Evolutionary conservation across 2,329 filamentous ascomycete genomes (phyloP).

Genomic region (Pseudogymnoascus sp.): DNA sequence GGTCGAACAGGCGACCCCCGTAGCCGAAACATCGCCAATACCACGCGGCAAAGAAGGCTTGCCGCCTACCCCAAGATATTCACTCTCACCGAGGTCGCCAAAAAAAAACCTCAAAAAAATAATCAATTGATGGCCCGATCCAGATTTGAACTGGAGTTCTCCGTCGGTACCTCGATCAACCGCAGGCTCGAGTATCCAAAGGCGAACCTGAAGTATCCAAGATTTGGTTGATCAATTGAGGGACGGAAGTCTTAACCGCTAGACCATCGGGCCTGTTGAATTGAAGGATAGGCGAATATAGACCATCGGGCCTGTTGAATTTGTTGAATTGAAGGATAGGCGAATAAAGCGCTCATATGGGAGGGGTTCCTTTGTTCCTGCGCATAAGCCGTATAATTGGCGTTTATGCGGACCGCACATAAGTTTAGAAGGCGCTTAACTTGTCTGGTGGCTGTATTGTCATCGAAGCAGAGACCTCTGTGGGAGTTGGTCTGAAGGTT

Average conservation of each 20-base stretch:
- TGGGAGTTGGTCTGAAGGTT: too few species aligned
- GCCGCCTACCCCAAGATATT: not conserved
- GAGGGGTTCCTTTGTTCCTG: not conserved
- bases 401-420: too few species aligned
- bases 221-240: not conserved
- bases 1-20: too few species aligned
- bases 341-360: not conserved
- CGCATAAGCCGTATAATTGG: too few species aligned
- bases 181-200: not conserved
- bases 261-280: not conserved
- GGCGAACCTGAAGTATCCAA: not conserved
- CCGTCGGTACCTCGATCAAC: not conserved
- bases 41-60: too few species aligned
- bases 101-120: not conserved
- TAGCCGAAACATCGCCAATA: too few species aligned
- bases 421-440: too few species aligned
- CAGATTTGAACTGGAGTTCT: constrained; percentile 1
- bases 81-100: not conserved
- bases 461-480: too few species aligned
- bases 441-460: too few species aligned
- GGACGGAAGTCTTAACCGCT: not conserved
- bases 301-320: not conserved
- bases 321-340: not conserved
- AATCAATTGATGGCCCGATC: not conserved
- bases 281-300: not conserved